A percentile compares a stretch with the other conserved stretches of the same genome.
These are phyloP conservation scores for Lactuca saligna DNA, from an alignment of 129 eudicot genomes.

Conservation along the genomic window DNA sequence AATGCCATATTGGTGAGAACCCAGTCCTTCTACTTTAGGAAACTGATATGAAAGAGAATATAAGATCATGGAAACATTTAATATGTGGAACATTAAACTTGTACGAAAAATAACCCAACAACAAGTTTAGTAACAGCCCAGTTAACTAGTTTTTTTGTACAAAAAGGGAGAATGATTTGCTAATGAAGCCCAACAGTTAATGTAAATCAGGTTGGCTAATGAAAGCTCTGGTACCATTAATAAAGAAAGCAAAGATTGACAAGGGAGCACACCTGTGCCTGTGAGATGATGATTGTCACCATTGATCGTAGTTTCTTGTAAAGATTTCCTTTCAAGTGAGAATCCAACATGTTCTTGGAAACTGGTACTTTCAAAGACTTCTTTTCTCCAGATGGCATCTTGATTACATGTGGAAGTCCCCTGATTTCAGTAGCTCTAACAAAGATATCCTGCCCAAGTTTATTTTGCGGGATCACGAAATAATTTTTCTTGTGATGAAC, in stretches of 20 bases:
- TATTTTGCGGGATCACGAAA: constrained; percentile 78
- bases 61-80: constrained; percentile 24
- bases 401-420: constrained; percentile 68
- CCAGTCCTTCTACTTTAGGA: constrained; percentile 51
- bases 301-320: constrained; percentile 54
- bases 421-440: constrained; percentile 65
- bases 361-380: constrained; percentile 81
- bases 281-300: constrained; percentile 78
- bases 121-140: constrained; percentile 11
- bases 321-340: constrained; percentile 77
- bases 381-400: constrained; percentile 88
- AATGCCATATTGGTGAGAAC: constrained; percentile 68
- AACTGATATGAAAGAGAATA: constrained; percentile 49
- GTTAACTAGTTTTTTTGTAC: constrained; percentile 8
- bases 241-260: neutral
- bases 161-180: neutral
- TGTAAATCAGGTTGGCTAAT: neutral
- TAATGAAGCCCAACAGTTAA: constrained; percentile 2
- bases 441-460: constrained; percentile 90
- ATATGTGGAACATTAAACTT: constrained; percentile 17
- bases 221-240: neutral
- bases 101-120: constrained; percentile 16
- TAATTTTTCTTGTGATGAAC: constrained; percentile 71
- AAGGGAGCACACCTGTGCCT: constrained; percentile 65
- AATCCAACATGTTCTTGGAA: constrained; percentile 82